These are phyloP conservation scores for Colletotrichum spaethianum DNA, from an alignment of 2,329 filamentous ascomycete species.

Conservation along the genomic window DNA sequence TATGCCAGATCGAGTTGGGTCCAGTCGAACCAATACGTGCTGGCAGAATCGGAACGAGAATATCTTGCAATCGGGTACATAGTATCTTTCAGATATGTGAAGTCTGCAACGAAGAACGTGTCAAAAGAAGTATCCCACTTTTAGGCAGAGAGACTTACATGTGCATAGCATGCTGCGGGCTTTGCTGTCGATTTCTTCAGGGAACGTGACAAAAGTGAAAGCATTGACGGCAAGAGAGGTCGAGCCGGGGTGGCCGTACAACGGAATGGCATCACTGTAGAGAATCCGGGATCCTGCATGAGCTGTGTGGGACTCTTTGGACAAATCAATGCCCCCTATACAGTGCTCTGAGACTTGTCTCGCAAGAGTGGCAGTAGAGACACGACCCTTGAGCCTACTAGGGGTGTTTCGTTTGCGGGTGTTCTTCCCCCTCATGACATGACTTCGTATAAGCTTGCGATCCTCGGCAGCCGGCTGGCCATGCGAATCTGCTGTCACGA, in stretches of 20 bases:
- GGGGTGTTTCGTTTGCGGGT: not conserved
- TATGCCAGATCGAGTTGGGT: constrained; percentile 7
- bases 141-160: not conserved
- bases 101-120: not conserved
- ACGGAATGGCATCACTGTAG: not conserved
- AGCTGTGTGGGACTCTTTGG: not conserved
- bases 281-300: not conserved
- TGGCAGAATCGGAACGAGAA: not conserved
- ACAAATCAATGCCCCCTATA: not conserved
- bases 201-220: not conserved
- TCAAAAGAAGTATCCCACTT: not conserved
- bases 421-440: constrained; percentile 6
- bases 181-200: not conserved
- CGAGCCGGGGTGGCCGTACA: not conserved
- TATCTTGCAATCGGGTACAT: constrained; percentile 1
- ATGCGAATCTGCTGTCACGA: not conserved
- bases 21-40: not conserved
- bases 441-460: constrained; percentile 3
- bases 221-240: not conserved
- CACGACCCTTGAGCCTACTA: not conserved
- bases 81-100: not conserved
- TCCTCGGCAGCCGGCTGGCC: not conserved
- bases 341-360: not conserved
- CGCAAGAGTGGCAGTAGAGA: not conserved
- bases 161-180: not conserved